Percentiles rank a stretch among this genome's conserved stretches.
Evolutionary conservation across 805 yeast species (phyloP).

Genomic region (Suhomyces sp.): DNA sequence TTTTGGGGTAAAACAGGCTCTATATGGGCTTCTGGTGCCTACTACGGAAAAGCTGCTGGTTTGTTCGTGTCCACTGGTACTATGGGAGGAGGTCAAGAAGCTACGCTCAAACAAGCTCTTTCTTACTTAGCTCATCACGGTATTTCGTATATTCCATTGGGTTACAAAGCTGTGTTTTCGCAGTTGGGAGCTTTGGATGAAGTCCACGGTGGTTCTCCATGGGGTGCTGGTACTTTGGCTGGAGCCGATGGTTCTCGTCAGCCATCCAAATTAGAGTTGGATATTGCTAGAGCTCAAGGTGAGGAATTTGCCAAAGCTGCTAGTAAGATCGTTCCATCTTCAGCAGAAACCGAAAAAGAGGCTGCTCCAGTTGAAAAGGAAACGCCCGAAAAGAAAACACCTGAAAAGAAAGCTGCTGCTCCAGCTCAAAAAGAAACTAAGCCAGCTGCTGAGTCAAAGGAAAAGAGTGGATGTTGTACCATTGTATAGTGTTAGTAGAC

Average conservation of each 20-base stretch:
- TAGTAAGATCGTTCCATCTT: constrained; percentile 20
- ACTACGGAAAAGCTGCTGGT: constrained; percentile 72
- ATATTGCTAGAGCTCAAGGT: constrained; percentile 69
- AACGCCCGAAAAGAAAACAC: background rate
- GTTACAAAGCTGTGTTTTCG: constrained; percentile 59
- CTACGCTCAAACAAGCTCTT: constrained; percentile 57
- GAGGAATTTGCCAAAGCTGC: constrained; percentile 51
- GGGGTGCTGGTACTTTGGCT: constrained; percentile 85
- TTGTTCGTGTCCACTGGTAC: constrained; percentile 68
- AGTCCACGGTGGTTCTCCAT: constrained; percentile 78
- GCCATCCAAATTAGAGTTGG: constrained; percentile 60
- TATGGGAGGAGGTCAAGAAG: constrained; percentile 78
- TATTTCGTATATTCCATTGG: constrained; percentile 71
- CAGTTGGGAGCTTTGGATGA: constrained; percentile 57
- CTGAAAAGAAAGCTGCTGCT: too few species aligned
- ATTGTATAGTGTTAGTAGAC: constrained; percentile 7
- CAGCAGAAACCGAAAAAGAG: background rate
- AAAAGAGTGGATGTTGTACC: constrained; percentile 11
- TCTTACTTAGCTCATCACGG: constrained; percentile 44
- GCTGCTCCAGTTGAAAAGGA: constrained; percentile 1
- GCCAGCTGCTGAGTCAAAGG: constrained; percentile 6
- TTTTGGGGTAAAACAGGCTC: constrained; percentile 80
- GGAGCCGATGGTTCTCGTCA: constrained; percentile 73
- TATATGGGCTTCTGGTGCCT: constrained; percentile 68
- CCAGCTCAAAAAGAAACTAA: constrained; percentile 3